These are phyloP conservation scores for Saitoella complicata DNA, from an alignment of 805 yeast genomes.

Conservation along the genomic window DNA sequence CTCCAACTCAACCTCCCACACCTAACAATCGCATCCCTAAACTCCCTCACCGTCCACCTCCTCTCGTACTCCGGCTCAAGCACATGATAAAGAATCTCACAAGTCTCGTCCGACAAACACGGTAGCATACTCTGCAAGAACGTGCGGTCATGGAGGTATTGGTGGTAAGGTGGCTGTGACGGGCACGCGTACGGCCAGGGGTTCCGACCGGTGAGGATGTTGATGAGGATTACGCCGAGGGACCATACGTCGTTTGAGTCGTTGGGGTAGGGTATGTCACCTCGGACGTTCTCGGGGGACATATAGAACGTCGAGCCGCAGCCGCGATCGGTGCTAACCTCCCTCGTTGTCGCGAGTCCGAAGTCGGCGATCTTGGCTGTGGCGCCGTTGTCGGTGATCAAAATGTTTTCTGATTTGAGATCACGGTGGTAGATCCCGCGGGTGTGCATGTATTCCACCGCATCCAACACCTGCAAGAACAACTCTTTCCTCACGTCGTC, in stretches of 20 bases:
- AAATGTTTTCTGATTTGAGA: slow-evolving; percentile 82
- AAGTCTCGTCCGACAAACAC: no score
- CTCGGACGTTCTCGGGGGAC: slow-evolving; percentile 51
- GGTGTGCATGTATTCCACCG: slow-evolving; percentile 73
- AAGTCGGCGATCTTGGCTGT: slow-evolving; percentile 87
- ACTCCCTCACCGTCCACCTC: no score
- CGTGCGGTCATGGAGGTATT: slow-evolving; percentile 37
- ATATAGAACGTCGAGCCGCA: slow-evolving; percentile 81
- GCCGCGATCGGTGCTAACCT: slow-evolving; percentile 53
- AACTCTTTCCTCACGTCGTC: slow-evolving; percentile 38
- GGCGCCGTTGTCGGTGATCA: slow-evolving; percentile 66
- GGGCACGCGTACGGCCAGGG: slow-evolving; percentile 76
- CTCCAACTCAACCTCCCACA: no score
- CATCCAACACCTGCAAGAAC: slow-evolving; percentile 73
- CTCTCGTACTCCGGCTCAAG: no score
- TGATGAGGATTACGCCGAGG: slow-evolving; percentile 61
- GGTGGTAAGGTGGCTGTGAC: slow-evolving; percentile 47
- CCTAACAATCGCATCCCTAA: no score
- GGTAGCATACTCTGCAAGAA: slow-evolving; percentile 57
- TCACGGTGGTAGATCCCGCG: slow-evolving; percentile 88
- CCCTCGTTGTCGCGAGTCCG: slow-evolving; percentile 62
- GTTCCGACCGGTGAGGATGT: slow-evolving; percentile 65
- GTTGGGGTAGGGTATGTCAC: neutral
- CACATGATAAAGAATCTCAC: no score
- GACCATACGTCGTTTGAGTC: slow-evolving; percentile 54